phyloP scores from a whole-genome alignment of 1,284 basidiomycete genomes.

The Coniferiporia weirii region DNA sequence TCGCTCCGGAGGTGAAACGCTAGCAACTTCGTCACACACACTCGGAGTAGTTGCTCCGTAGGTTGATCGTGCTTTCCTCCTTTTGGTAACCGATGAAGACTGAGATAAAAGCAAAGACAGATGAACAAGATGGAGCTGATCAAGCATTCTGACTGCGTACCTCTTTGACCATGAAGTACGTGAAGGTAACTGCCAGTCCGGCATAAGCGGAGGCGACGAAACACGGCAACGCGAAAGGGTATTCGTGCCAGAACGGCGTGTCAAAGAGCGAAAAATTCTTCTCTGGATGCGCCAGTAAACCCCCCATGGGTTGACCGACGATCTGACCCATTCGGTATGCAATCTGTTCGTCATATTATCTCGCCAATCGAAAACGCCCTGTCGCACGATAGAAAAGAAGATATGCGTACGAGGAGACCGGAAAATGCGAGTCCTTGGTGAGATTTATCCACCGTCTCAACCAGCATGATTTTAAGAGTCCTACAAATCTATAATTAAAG shows the following conservation, averaged over 20 bases:
- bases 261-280: constrained; percentile 20
- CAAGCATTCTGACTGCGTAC: constrained; percentile 11
- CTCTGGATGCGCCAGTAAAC: constrained; percentile 23
- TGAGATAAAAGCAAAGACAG: background rate
- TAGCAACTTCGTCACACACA: background rate
- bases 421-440: constrained; percentile 8
- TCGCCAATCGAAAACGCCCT: background rate
- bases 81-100: constrained; percentile 16
- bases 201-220: constrained; percentile 22
- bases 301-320: constrained; percentile 23
- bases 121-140: background rate
- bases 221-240: constrained; percentile 24
- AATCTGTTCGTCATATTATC: constrained; percentile 4
- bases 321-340: constrained; percentile 19
- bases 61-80: constrained; percentile 6
- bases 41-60: constrained; percentile 6
- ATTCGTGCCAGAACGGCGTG: constrained; percentile 22
- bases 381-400: background rate
- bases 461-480: constrained; percentile 21
- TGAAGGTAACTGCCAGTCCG: constrained; percentile 19
- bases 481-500: constrained; percentile 13
- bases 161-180: constrained; percentile 20
- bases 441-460: constrained; percentile 17
- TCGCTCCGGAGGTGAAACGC: background rate
- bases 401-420: constrained; percentile 3